phyloP scores from a whole-genome alignment of 768 basidiomycete species.

The Botryobasidium botryosum region DNA sequence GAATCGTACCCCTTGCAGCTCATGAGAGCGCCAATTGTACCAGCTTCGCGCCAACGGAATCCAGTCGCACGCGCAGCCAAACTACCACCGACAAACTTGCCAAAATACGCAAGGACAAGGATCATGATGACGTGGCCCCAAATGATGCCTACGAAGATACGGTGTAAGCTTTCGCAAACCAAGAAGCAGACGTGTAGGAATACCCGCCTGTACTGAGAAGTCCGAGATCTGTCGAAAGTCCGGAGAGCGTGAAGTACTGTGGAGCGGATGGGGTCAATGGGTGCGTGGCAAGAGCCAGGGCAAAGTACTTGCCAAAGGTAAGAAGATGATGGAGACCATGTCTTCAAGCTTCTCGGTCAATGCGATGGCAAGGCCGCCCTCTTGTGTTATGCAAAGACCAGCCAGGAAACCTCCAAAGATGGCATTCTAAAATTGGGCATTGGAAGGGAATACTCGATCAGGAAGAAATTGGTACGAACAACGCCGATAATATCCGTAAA shows the following conservation, averaged over 20 bases:
- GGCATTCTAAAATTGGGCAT: conserved; percentile 30
- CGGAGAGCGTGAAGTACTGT: conserved; percentile 85
- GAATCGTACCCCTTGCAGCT: conserved; percentile 70
- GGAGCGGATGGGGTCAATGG: background rate
- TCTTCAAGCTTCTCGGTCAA: conserved; percentile 97
- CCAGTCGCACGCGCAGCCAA: conserved; percentile 47
- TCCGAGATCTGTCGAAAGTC: conserved; percentile 76
- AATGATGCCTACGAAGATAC: conserved; percentile 31
- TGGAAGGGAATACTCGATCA: background rate
- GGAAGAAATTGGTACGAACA: background rate
- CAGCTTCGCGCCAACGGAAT: conserved; percentile 65
- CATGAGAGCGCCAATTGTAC: conserved; percentile 84
- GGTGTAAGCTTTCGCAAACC: background rate
- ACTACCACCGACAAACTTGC: conserved; percentile 81
- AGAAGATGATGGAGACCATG: conserved; percentile 75
- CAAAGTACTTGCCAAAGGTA: conserved; percentile 49
- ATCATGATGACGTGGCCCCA: conserved; percentile 86
- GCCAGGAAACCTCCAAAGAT: conserved; percentile 87
- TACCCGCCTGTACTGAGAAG: conserved; percentile 71
- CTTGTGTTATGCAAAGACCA: conserved; percentile 53
- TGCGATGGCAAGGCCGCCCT: conserved; percentile 69
- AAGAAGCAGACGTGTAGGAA: too few species aligned
- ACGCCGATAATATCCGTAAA: conserved; percentile 80
- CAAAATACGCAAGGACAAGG: conserved; percentile 55
- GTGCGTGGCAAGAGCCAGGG: background rate